phyloP scores from a whole-genome alignment of 805 yeast species.

The Priceomyces castillae region DNA sequence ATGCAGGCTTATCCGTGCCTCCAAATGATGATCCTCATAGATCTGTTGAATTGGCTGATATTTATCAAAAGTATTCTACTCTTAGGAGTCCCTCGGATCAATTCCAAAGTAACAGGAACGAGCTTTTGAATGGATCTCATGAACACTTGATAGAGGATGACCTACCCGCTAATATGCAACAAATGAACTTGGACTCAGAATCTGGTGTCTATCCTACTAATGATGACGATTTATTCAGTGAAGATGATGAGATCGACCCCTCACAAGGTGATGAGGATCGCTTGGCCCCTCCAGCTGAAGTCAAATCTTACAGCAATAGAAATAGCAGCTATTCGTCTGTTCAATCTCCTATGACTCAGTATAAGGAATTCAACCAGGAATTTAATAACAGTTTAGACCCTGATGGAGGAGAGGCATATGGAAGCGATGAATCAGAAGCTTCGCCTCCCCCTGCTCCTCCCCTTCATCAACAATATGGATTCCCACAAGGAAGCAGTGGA shows the following conservation, averaged over 20 bases:
- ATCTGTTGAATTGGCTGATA: slow-evolving; percentile 41
- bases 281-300: slow-evolving; percentile 3
- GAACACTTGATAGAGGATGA: slow-evolving; percentile 35
- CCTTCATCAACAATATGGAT: slow-evolving; percentile 6
- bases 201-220: slow-evolving; percentile 33
- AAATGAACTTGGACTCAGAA: slow-evolving; percentile 25
- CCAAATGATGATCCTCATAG: slow-evolving; percentile 22
- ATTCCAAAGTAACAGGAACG: slow-evolving; percentile 32
- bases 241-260: slow-evolving; percentile 25
- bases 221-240: slow-evolving; percentile 38
- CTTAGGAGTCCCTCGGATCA: slow-evolving; percentile 41
- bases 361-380: slow-evolving; percentile 39
- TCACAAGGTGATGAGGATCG: slow-evolving; percentile 16
- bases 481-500: not conserved
- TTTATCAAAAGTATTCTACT: slow-evolving; percentile 41
- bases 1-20: not conserved
- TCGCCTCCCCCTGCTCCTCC: slow-evolving; percentile 28
- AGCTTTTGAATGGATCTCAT: slow-evolving; percentile 34
- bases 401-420: slow-evolving; percentile 9
- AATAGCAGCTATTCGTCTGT: slow-evolving; percentile 38
- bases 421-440: slow-evolving; percentile 12
- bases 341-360: slow-evolving; percentile 43
- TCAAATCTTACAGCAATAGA: slow-evolving; percentile 19
- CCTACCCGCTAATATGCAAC: slow-evolving; percentile 30
- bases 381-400: slow-evolving; percentile 25